Evolutionary conservation across 1,284 basidiomycete species (phyloP).

Genomic region (Ceratobasidium sp.): DNA sequence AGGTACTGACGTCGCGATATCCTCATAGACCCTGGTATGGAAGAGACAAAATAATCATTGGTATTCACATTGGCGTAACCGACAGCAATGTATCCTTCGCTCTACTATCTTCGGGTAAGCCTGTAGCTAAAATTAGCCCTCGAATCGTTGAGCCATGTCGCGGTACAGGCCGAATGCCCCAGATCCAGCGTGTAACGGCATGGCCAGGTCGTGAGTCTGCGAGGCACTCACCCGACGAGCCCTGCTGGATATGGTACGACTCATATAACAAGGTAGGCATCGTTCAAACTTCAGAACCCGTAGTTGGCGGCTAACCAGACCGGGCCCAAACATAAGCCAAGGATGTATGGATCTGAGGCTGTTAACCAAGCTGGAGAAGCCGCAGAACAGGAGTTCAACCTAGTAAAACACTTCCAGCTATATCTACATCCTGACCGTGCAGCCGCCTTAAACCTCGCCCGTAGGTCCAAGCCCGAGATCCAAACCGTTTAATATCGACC

Average conservation of each 20-base stretch:
- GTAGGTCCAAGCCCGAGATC: background rate
- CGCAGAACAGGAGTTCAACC: slow-evolving; percentile 22
- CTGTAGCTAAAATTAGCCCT: background rate
- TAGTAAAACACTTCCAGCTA: slow-evolving; percentile 43
- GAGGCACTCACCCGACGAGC: slow-evolving; percentile 7
- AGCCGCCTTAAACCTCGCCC: background rate
- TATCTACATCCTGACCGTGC: slow-evolving; percentile 35
- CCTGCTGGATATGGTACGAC: slow-evolving; percentile 45
- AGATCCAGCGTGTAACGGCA: slow-evolving; percentile 3
- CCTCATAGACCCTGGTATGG: too few relatives aligned
- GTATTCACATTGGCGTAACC: slow-evolving; percentile 8
- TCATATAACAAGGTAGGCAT: slow-evolving; percentile 1
- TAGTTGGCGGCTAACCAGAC: background rate
- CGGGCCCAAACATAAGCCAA: background rate
- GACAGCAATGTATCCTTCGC: background rate
- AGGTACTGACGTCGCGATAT: too few relatives aligned
- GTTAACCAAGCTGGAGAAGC: background rate
- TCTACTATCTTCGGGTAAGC: background rate
- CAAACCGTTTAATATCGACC: background rate
- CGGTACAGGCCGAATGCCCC: background rate
- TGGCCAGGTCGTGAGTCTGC: slow-evolving; percentile 39
- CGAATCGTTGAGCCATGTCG: too few relatives aligned
- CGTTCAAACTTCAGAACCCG: too few relatives aligned
- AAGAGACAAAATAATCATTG: background rate
- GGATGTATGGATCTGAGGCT: slow-evolving; percentile 36